Evolutionary conservation across 106 monocot genomes (phyloP).

Genomic region (Cymbidium sinense): DNA sequence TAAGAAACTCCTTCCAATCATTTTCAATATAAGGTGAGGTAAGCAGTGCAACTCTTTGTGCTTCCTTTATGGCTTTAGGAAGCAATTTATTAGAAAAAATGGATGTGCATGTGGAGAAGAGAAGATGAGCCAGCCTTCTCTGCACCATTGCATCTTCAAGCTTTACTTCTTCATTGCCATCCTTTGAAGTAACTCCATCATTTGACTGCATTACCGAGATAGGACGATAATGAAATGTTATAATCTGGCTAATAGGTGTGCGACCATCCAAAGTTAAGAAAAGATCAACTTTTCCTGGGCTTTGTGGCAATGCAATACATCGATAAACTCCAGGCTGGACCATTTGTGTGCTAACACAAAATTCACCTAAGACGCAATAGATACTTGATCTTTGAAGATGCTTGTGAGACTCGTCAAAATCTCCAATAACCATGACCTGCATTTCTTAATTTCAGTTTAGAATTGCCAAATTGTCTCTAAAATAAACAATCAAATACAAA

Average conservation of each 20-base stretch:
- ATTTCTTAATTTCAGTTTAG: neutral
- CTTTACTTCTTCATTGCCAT: conserved; percentile 7
- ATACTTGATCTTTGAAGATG: conserved; percentile 41
- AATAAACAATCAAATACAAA: neutral
- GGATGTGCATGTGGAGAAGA: conserved; percentile 63
- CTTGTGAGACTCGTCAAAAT: conserved; percentile 50
- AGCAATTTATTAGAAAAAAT: conserved; percentile 32
- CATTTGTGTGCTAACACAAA: conserved; percentile 40
- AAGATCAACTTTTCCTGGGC: conserved; percentile 40
- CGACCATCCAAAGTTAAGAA: conserved; percentile 64
- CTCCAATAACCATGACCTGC: conserved; percentile 77
- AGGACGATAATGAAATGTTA: conserved; percentile 48
- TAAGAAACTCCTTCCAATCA: conserved; percentile 46
- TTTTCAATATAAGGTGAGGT: conserved; percentile 56
- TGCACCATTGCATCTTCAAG: conserved; percentile 17
- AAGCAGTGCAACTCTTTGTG: conserved; percentile 32
- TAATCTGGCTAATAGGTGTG: conserved; percentile 69
- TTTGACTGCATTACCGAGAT: neutral
- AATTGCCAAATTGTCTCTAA: neutral
- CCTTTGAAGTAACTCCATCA: conserved; percentile 16
- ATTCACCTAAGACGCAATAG: conserved; percentile 49
- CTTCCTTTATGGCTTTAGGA: conserved; percentile 47
- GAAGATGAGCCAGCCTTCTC: conserved; percentile 56
- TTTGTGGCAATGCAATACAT: conserved; percentile 25
- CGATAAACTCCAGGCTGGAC: conserved; percentile 77